These are phyloP conservation scores for Nannochloropsis salina DNA, from an alignment of 108 stramenopile species.

Conservation along the genomic window DNA sequence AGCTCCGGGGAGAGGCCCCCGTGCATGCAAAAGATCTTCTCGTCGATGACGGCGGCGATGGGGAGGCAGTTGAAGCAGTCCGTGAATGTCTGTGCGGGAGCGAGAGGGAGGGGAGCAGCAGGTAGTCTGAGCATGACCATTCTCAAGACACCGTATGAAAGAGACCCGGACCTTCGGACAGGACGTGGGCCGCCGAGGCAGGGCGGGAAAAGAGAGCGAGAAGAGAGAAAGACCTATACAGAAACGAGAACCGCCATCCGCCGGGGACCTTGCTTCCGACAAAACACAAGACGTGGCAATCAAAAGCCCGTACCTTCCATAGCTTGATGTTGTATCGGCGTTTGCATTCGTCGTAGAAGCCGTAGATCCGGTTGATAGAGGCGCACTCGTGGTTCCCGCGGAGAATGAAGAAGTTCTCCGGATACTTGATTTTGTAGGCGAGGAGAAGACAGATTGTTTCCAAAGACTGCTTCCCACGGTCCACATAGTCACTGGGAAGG, in stretches of 20 bases:
- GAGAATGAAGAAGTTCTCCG: constrained; percentile 96
- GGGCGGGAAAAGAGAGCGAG: too few species aligned
- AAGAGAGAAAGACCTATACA: too few species aligned
- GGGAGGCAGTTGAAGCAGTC: constrained; percentile 99
- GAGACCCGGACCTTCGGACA: too few species aligned
- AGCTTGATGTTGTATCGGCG: constrained; percentile 97
- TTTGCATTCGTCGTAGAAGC: constrained; percentile 98
- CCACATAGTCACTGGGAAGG: constrained; percentile 77
- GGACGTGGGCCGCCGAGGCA: too few species aligned
- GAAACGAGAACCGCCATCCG: too few species aligned
- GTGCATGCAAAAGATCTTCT: constrained; percentile 99
- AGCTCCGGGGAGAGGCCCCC: constrained; percentile 95
- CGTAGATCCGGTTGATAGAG: constrained; percentile 98
- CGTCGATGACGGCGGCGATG: constrained; percentile 97
- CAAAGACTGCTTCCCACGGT: constrained; percentile 86
- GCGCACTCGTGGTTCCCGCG: constrained; percentile 99
- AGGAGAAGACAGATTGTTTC: constrained; percentile 87
- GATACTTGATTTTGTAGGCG: constrained; percentile 99
- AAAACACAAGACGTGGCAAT: not conserved
- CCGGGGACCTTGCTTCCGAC: too few species aligned
- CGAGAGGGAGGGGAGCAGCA: not conserved
- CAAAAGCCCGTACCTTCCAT: constrained; percentile 64
- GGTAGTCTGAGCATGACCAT: too few species aligned
- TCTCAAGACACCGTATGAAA: too few species aligned
- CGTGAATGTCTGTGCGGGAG: constrained; percentile 77